Evolutionary conservation across 768 basidiomycete genomes (phyloP), one percentile per base, ranked within the genome.

Genomic region (Pleurotus eryngii): DNA sequence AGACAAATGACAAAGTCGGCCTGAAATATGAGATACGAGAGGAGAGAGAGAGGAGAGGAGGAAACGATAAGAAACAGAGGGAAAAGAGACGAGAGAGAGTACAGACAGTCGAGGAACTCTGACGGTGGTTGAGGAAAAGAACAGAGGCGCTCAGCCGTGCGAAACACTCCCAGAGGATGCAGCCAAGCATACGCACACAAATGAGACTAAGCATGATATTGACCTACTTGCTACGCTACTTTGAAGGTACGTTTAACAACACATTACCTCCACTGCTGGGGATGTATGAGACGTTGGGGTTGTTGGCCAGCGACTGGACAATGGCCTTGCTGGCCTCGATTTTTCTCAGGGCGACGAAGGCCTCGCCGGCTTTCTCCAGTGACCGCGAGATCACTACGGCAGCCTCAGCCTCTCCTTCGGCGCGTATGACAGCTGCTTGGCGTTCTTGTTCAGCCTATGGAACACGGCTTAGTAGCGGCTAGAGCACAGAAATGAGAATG

Each of bases 291-390:
- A 97, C 92, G 70, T 95, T 95, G 59, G 83, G 81, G 66, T 90
- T 95, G 62, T 68, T 73, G 38, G 89, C 66, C 65, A 97, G 76
- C 61, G 92, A 94, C 66, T 87, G 84, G 55, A 89, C 97, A 68
- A 99, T 98, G 56, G 96, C 97, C 77, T 98, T 94, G 80, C 89
- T 91, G 53, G 97, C 95, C 75, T 99, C 97, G 66, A 99, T 99
- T 75, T 93, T 91, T 64, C 97, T 81, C 70, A 99, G 84, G 58
- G 92, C 86, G 51, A 99, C 86, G 73, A 99, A 96, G 30, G 92
- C 95, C 65, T 97, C 95, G 7, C 96, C 96, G 1, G 97, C 96
- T 77, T 87, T 91, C 67, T 92, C 90, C 68, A 99, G 75, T 20
- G 97, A 91, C 58, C 77, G 81, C 15, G 93, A 95, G 67, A 99